phyloP scores from a whole-genome alignment of 1,284 basidiomycete genomes.

The Cutaneotrichosporon sp. region DNA sequence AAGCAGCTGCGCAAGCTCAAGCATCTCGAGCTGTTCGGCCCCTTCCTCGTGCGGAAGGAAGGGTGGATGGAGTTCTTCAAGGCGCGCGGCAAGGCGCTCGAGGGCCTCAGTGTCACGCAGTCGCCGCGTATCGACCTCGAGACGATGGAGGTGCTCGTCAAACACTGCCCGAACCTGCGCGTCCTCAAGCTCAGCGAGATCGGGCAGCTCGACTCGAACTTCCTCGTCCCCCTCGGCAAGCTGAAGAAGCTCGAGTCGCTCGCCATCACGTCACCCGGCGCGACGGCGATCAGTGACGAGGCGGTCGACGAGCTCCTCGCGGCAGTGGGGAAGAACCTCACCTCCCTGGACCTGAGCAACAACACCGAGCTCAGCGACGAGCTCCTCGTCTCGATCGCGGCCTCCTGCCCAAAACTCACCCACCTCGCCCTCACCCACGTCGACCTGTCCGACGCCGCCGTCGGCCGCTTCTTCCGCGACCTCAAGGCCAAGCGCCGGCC shows the following conservation, averaged over 20 bases:
- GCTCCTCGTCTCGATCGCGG: conserved; percentile 63
- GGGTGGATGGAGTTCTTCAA: conserved; percentile 79
- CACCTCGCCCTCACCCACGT: conserved; percentile 64
- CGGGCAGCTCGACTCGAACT: conserved; percentile 68
- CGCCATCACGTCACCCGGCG: conserved; percentile 48
- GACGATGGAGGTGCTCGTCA: conserved; percentile 66
- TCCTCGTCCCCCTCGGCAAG: conserved; percentile 61
- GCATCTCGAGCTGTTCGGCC: conserved; percentile 79
- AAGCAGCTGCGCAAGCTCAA: conserved; percentile 66
- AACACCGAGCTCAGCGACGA: conserved; percentile 63
- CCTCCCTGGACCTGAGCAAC: conserved; percentile 66
- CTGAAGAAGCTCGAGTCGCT: conserved; percentile 41
- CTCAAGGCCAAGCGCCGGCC: conserved; percentile 39
- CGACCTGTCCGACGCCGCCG: conserved; percentile 68
- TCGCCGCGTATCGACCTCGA: conserved; percentile 83
- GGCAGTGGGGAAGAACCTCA: conserved; percentile 59
- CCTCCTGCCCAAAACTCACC: conserved; percentile 60
- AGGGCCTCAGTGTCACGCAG: conserved; percentile 76
- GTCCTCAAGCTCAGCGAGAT: conserved; percentile 79
- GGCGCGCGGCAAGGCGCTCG: conserved; percentile 62
- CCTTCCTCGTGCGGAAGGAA: conserved; percentile 76
- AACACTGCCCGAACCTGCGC: conserved; percentile 64
- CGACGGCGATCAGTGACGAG: conserved; percentile 59
- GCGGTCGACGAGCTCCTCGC: conserved; percentile 63
- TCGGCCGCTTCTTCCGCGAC: conserved; percentile 66